Evolutionary conservation across 192 early-diverging fungal species (phyloP).

Genomic region (Jimgerdemannia lactiflua): DNA sequence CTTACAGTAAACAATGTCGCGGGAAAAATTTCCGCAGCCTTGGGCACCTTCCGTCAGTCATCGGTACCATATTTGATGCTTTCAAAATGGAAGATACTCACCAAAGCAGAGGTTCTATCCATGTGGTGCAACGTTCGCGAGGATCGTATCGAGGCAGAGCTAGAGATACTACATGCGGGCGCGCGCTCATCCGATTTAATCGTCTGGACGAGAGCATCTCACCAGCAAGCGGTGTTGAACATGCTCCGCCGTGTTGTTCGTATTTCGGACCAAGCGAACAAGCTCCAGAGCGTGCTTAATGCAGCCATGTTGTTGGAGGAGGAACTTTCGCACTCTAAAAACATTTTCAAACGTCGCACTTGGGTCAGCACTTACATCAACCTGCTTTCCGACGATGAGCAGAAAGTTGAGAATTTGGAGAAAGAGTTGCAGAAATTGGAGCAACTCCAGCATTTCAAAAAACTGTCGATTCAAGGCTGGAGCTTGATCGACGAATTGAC

Average conservation of each 20-base stretch:
- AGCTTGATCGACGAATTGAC: not conserved
- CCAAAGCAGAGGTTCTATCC: not conserved
- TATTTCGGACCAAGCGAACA: not conserved
- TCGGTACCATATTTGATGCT: not conserved
- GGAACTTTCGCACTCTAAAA: not conserved
- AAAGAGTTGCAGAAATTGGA: not conserved
- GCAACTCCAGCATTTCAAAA: not conserved
- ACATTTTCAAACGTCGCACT: not conserved
- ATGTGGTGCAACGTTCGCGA: not conserved
- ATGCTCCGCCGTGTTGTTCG: not conserved
- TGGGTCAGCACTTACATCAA: not conserved
- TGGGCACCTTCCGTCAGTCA: not conserved
- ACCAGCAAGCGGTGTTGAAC: too few species aligned
- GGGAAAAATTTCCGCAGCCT: not conserved
- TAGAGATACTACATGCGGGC: not conserved
- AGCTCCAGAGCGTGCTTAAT: not conserved
- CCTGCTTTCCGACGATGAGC: not conserved
- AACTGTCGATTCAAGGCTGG: not conserved
- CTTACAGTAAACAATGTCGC: not conserved
- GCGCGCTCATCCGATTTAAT: not conserved
- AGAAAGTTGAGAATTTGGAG: not conserved
- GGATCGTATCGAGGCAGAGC: not conserved
- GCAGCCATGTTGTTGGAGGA: not conserved
- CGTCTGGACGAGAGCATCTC: not conserved
- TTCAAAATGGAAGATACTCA: not conserved